phyloP scores from a whole-genome alignment of 345 rosid genomes.

The Citrus unshiu region DNA sequence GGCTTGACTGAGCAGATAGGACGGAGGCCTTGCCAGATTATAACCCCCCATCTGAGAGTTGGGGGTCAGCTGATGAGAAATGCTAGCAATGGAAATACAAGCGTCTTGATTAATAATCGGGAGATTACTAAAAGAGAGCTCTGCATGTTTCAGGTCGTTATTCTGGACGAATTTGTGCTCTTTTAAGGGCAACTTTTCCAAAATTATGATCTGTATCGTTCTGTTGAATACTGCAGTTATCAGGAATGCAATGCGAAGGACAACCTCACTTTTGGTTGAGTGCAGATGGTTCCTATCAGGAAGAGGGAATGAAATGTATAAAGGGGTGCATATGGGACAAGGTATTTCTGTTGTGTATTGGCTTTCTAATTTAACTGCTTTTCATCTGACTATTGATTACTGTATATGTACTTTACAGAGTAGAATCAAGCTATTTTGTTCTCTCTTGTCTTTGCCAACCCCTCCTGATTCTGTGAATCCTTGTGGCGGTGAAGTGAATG shows the following conservation, averaged over 20 bases:
- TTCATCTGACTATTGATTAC: slow-evolving; percentile 9
- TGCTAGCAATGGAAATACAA: slow-evolving; percentile 81
- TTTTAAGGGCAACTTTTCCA: background rate
- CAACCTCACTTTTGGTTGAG: slow-evolving; percentile 57
- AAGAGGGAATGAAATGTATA: slow-evolving; percentile 66
- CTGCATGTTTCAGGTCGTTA: slow-evolving; percentile 64
- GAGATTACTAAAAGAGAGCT: slow-evolving; percentile 66
- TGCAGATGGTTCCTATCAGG: slow-evolving; percentile 60
- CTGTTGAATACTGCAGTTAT: slow-evolving; percentile 40
- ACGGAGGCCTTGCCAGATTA: slow-evolving; percentile 70
- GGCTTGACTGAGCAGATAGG: slow-evolving; percentile 54
- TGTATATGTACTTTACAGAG: slow-evolving; percentile 33
- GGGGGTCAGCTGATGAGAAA: slow-evolving; percentile 39
- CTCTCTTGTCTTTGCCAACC: slow-evolving; percentile 55
- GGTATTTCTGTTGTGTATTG: slow-evolving; percentile 33
- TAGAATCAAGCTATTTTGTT: slow-evolving; percentile 38
- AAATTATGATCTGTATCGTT: background rate
- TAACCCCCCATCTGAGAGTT: slow-evolving; percentile 44
- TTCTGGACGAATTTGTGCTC: slow-evolving; percentile 2
- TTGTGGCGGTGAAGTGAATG: slow-evolving; percentile 23
- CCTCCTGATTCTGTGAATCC: slow-evolving; percentile 34
- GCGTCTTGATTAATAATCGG: slow-evolving; percentile 49
- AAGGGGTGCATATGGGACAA: slow-evolving; percentile 62
- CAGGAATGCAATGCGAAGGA: slow-evolving; percentile 68
- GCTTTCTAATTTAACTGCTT: slow-evolving; percentile 6